Evolutionary conservation across 163 green algal species (phyloP), one percentile per base, ranked within the genome.

Genomic region (Prototheca wickerhamii): DNA sequence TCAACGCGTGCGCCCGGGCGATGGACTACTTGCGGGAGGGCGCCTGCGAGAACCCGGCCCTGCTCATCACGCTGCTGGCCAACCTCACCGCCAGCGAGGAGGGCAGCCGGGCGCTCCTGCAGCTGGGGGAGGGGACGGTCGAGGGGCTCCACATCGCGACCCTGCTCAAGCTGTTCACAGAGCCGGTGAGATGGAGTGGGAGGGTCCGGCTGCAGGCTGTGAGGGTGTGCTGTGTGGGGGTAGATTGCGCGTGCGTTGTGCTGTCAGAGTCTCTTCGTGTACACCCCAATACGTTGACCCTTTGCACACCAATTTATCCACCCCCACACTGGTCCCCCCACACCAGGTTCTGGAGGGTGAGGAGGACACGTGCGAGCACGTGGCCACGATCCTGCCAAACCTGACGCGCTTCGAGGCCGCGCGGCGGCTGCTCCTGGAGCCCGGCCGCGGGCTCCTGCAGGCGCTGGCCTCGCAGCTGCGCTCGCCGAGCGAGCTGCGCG

Each of bases 41-140:
- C n/a, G 66, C 58, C 33, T 79, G 74, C 49, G 53, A 52, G 4
- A 69, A 83, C 52, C 60, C 76, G 2, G 61, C 76, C 23, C 74
- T 89, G 60, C 73, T 91, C 44, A 72, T 88, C 17, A 89, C 88
- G 82, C 59, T 95, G 37, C 76, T 95, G 57, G 73, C 75, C 61
- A 95, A 95, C 74, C 51, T 94, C 32, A 94, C 87, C 4, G 63
- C 81, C 3, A 37, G 56, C 29, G 81, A 94, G 50, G 49, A 70
- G 29, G 87, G 84, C 3, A 75, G 71, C n/a, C 51, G 64, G 57
- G 63, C 79, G 2, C 58, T 95, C 51, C 67, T 95, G 54, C 84
- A 93, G 72, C 63, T 89, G 20, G 69, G 70, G 7, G 30, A 69
- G 29, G 63, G 52, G 26, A 57, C 51, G 23, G 37, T 85, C 64